phyloP scores from a whole-genome alignment of 495 filamentous ascomycete species.

The Xylaria bambusicola region DNA sequence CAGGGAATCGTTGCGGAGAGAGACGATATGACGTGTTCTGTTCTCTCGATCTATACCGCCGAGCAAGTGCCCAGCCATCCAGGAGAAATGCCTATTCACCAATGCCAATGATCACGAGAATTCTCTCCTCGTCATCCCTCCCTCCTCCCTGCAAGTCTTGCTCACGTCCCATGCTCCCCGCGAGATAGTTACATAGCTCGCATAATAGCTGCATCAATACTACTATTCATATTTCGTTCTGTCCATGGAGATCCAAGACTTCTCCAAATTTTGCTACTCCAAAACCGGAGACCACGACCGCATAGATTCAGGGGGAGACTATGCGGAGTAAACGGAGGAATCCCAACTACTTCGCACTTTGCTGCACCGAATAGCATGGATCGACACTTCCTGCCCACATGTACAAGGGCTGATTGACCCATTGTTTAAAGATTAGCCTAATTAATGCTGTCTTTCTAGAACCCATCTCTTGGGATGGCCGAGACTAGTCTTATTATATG shows the following conservation, averaged over 20 bases:
- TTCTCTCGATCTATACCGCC: too few species aligned
- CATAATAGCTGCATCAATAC: too few species aligned
- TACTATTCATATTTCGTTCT: too few species aligned
- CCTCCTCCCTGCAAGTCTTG: too few species aligned
- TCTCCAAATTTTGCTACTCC: constrained; percentile 8
- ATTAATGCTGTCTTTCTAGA: neutral
- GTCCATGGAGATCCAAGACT: neutral
- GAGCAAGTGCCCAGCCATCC: too few species aligned
- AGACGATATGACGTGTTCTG: too few species aligned
- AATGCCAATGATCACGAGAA: too few species aligned
- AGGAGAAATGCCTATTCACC: too few species aligned
- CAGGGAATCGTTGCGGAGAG: too few species aligned
- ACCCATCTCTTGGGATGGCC: neutral
- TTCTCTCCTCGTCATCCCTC: too few species aligned
- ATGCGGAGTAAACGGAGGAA: constrained; percentile 12
- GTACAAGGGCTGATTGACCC: constrained; percentile 6
- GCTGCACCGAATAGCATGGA: constrained; percentile 7
- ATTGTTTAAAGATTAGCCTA: constrained; percentile 12
- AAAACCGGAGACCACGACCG: neutral
- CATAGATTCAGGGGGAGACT: neutral
- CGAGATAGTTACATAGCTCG: too few species aligned
- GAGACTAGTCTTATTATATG: neutral
- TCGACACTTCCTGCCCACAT: neutral
- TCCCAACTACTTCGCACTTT: constrained; percentile 3
- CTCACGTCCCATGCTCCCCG: too few species aligned